Conservation (phyloP, 371 early-diverging fungal genomes). For the Capniomyces stellatus region DNA sequence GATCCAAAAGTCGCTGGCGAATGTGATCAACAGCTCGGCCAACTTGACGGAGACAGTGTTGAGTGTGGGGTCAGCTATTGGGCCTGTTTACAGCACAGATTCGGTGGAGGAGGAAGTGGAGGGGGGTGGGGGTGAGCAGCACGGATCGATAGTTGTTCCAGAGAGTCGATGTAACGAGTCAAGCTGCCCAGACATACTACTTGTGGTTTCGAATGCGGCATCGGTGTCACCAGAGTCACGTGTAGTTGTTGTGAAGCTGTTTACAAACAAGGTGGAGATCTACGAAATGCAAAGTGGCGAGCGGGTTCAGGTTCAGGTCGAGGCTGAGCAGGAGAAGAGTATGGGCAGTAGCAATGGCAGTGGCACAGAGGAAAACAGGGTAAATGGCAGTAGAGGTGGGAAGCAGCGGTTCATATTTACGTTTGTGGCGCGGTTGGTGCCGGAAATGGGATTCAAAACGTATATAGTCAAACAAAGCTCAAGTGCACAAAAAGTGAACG, state of each 20-base stretch:
- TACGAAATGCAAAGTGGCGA: conserved; percentile 8
- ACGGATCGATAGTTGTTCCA: not conserved
- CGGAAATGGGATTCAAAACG: conserved; percentile 9
- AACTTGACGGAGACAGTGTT: not conserved
- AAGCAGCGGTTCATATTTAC: conserved; percentile 4
- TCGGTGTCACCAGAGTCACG: not conserved
- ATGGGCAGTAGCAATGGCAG: not conserved
- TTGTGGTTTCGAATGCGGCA: not conserved
- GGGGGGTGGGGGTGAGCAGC: not conserved
- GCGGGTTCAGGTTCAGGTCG: conserved; percentile 9
- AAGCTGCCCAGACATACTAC: not conserved
- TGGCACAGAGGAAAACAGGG: conserved; percentile 5
- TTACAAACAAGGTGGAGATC: not conserved
- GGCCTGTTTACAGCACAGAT: not conserved
- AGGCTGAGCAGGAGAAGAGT: conserved; percentile 8
- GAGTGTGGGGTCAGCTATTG: not conserved
- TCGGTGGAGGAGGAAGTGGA: not conserved
- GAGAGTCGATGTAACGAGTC: not conserved
- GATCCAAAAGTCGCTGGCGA: not conserved
- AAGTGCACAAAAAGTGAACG: not conserved
- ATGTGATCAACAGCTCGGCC: not conserved
- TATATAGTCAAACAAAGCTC: not conserved
- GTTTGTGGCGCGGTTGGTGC: conserved; percentile 15
- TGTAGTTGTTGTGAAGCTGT: not conserved
- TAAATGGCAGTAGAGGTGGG: not conserved